Base-by-base conservation (phyloP, 257 asterid genomes). In the Solanum raphanifolium region DNA sequence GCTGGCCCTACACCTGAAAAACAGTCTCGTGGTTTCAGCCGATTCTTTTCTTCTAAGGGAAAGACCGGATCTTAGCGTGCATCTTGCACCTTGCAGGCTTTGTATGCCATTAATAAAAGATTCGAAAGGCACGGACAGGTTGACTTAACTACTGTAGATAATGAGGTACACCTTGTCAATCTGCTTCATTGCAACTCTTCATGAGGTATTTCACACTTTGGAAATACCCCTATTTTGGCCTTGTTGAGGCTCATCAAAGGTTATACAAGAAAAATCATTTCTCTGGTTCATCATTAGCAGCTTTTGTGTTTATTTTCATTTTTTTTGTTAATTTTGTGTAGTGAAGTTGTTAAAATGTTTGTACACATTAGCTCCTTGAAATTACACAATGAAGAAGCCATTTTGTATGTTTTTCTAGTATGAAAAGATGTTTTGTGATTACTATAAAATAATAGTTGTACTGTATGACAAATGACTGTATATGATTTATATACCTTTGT, bases 31-130 rank as follows among this genome's bases (percentile, higher is more conserved):
- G 98, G 95, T 79, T 88, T 96, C 74, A 95, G 94, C 93, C 91
- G 98, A 92, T 96, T 95, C 93, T 96, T 96, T 91, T 93, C 98
- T 52, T 88, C 98, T 0, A 94, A 94, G 89, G 92, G 90, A 41
- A 95, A 94, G 92, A 88, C 46, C 39, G 91, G 93, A 74, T 85
- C 89, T 85, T 96, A 92, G 90, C 29, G 5, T 89, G 91, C 89
- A 78, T 43, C 83, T 86, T 46, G 91, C 89, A 74, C 43, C 86
- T 86, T 46, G 35, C 72, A 32, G 39, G 88, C 62, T 86, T 71
- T 4, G 16, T 29, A 23, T 46, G 85, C 65, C 84, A 18, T 6
- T 60, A 60, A 86, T 25, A 72, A 69, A 68, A 86, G 55, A 62
- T 52, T 39, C 29, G 35, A 35, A 73, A 4, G 52, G 27, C 66